Base-by-base conservation (phyloP, 352 stramenopile species). In the Pythium insidiosum region DNA sequence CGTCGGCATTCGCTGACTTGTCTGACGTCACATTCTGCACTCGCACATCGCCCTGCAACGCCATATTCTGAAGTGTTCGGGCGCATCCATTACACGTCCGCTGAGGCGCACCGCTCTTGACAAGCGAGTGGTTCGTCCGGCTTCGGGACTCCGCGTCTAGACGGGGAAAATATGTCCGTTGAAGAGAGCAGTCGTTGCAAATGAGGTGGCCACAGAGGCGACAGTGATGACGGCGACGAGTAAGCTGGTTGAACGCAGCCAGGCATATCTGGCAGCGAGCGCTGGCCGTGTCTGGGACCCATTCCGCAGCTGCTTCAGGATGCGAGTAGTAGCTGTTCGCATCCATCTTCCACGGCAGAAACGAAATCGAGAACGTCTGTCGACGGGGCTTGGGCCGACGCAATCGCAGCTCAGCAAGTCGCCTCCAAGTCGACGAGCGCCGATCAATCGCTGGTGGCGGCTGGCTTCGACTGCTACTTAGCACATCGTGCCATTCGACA, bases 221-320 rank as follows among this genome's bases (percentile, higher is more conserved):
- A 44, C 87, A 95, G 51, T 95, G 83, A 38, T 96, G 87, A n/a
- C 79, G 64, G 39, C 79, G 71, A 22, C 77, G 80, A 22, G 58
- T 73, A 5, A 88, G 47, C n/a, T n/a, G n/a, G 9, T 65, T 73
- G 40, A 88, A 88, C 1, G 58, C 38, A 25, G 59, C 35, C 16
- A 76, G 34, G 34, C 76, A 88, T 38, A 80, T 73, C 47, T 80
- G 69, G 58, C 77, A 89, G 18, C 70, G 60, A 10, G 68, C 42
- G 57, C 71, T 81, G 19, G 68, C 63, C 13, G 72, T 82, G 49
- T 88, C 76, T 5, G 69, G 71, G 15, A 86, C 73, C 76, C 76
- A 88, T 34, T 82, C 74, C 13, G 56, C 73, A n/a, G 73, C 73
- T 6, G 73, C 73, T 52, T 77, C 68, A 13, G 73, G 73, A 26